A percentile compares a stretch with the other conserved stretches of the same genome.
phyloP scores from a whole-genome alignment of 805 yeast species.

The Teunomyces funiuensis region DNA sequence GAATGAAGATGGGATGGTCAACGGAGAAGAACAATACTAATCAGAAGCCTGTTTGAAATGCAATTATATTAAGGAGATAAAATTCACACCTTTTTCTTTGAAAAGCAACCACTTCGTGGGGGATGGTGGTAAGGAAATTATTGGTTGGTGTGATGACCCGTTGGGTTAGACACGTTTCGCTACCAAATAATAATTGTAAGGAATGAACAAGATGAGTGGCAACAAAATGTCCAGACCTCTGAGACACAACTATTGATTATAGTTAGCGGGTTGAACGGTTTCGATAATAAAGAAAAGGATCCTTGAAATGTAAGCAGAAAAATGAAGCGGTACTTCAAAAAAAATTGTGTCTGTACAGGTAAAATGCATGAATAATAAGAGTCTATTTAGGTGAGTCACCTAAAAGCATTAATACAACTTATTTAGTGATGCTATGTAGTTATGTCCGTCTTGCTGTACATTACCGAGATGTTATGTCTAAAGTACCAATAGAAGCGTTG shows the following conservation, averaged over 20 bases:
- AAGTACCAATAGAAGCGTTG: not conserved
- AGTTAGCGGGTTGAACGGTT: not conserved
- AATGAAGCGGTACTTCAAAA: not conserved
- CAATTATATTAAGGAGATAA: not conserved
- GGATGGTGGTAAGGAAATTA: not conserved
- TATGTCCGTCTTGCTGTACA: no score
- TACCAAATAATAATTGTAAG: conserved; percentile 1
- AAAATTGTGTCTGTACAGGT: conserved; percentile 2
- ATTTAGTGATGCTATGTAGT: no score
- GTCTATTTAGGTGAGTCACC: not conserved
- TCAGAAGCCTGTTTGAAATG: not conserved
- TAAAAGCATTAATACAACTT: no score
- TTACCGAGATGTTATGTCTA: no score
- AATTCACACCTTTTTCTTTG: not conserved
- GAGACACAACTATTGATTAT: not conserved
- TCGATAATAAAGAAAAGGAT: conserved; percentile 2
- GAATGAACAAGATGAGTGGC: not conserved
- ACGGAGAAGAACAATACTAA: not conserved
- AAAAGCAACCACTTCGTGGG: not conserved
- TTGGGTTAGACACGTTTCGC: not conserved
- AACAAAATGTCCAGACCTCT: conserved; percentile 2
- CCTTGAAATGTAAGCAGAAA: conserved; percentile 1
- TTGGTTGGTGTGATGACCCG: not conserved
- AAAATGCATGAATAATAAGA: not conserved
- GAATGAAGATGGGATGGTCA: not conserved